Evolutionary conservation across 2,329 filamentous ascomycete species (phyloP), one percentile per base, ranked within the genome.

Genomic region (Fusarium pseudoanthophilum): DNA sequence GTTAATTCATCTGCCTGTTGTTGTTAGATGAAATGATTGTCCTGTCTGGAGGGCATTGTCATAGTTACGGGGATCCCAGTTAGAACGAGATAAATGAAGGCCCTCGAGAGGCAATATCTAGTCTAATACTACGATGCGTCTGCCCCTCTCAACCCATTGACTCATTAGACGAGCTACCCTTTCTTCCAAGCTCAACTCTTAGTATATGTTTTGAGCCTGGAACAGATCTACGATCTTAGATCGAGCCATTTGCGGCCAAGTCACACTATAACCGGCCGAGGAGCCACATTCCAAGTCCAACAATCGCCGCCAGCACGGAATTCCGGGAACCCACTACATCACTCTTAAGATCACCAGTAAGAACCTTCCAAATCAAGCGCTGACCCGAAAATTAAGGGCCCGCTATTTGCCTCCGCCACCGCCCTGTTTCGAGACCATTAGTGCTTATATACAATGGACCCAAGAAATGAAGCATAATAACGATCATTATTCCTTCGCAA

Each of bases 391-490:
- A 69, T 69, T 53, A 39, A 42, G 43, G 45, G 62, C 45, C 65
- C 65, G 65, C 67, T 28, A 15, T 39, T 43, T 37, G 45, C 46
- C 46, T 42, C 45, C 42, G 60, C 53, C 34, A 39, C 60, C 14
- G 39, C n/a, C 11, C 5, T 46, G 67, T 69, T 65, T 69, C 65
- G 57, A 69, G 45, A 9, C 13, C 14, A 7, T 30, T 69, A 69
- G 65, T 21, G 65, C 65, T 69, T 69, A 58, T 59, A 30, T 30
- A 20, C 9, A 16, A 24, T 30, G 37, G 30, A 32, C 18, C 4
- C 52, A 6, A 16, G 34, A 46, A 36, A 52, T 49, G 24, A 58
- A 15, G 60, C 20, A 39, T 43, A 39, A 39, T 43, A 39, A 34
- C 10, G 1, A 9, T 2, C 7, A 5, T 18, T 49, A 20, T 56